A percentile compares a stretch with the other conserved stretches of the same genome.
Conservation (phyloP, 202 grass and related monocot genomes). For the Setaria viridis region DNA sequence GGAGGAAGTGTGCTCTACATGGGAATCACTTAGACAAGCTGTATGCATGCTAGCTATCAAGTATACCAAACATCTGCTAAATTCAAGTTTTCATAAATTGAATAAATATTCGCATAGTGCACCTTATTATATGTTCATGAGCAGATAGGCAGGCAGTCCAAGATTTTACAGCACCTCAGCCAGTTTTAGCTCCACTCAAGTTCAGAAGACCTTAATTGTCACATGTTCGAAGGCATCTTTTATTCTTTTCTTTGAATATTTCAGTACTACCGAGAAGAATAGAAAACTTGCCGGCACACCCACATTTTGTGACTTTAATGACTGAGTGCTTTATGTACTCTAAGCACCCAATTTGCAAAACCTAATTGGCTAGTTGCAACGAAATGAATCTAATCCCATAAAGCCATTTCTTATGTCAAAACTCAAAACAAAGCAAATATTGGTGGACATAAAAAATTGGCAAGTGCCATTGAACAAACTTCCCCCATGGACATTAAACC, state of each 20-base stretch:
- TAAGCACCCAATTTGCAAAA: slow-evolving; percentile 10
- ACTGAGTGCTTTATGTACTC: not conserved
- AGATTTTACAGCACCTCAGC: not conserved
- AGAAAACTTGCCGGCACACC: not conserved
- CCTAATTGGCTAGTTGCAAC: not conserved
- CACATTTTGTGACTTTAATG: not conserved
- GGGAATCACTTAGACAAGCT: not conserved
- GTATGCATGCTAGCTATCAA: not conserved
- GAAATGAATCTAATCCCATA: not conserved
- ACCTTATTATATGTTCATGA: not conserved
- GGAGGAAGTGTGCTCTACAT: not conserved
- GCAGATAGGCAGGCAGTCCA: not conserved
- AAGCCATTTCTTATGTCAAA: not conserved
- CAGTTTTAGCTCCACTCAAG: slow-evolving; percentile 6
- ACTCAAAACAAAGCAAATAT: slow-evolving; percentile 1
- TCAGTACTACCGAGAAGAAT: not conserved
- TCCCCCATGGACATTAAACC: not conserved
- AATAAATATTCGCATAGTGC: not conserved
- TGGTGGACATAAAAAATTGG: not conserved
- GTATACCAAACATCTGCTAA: not conserved
- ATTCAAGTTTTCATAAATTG: not conserved
- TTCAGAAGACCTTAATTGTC: not conserved
- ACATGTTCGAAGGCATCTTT: not conserved
- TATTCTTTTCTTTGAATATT: slow-evolving; percentile 1
- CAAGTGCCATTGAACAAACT: not conserved